Conservation (phyloP, 768 basidiomycete species). For the Rhodotorula taiwanensis region DNA sequence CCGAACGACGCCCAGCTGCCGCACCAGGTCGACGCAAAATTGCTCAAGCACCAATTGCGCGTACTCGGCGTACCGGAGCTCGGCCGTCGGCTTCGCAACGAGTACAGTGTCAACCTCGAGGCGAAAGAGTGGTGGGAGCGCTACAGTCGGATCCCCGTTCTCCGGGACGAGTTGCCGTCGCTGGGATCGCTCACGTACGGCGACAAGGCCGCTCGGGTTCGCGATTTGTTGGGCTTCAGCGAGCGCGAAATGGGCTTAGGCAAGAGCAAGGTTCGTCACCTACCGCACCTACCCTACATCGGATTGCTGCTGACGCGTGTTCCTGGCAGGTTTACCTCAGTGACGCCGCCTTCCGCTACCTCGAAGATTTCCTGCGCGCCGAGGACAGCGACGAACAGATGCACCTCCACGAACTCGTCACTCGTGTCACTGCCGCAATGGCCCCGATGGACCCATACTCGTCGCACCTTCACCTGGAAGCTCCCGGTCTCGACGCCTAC, state of each 20-base stretch:
- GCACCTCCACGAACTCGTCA: constrained; percentile 60
- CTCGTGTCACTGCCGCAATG: constrained; percentile 51
- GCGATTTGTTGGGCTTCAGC: constrained; percentile 48
- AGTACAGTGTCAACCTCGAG: constrained; percentile 62
- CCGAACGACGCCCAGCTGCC: constrained; percentile 93
- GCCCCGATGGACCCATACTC: constrained; percentile 44
- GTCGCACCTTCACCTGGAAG: constrained; percentile 39
- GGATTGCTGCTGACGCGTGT: too few relatives aligned
- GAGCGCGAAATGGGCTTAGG: constrained; percentile 76
- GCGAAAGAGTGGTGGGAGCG: constrained; percentile 77
- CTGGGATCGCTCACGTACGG: constrained; percentile 33
- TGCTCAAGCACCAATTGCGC: constrained; percentile 84
- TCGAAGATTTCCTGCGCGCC: constrained; percentile 79
- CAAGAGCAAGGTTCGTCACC: constrained; percentile 60
- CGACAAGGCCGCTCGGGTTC: constrained; percentile 36
- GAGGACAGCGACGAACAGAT: constrained; percentile 80
- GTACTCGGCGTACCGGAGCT: constrained; percentile 73
- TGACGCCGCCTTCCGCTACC: constrained; percentile 71
- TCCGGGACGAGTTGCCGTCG: constrained; percentile 15
- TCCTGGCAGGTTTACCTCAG: constrained; percentile 71
- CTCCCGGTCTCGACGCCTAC: constrained; percentile 30
- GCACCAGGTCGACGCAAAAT: constrained; percentile 84
- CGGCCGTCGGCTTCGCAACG: constrained; percentile 56
- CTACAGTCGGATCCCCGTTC: constrained; percentile 58
- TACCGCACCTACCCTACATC: not conserved